Percentiles rank a stretch among this genome's conserved stretches.
phyloP scores from a whole-genome alignment of 1,284 basidiomycete species.

The Gomphus bonarii region DNA sequence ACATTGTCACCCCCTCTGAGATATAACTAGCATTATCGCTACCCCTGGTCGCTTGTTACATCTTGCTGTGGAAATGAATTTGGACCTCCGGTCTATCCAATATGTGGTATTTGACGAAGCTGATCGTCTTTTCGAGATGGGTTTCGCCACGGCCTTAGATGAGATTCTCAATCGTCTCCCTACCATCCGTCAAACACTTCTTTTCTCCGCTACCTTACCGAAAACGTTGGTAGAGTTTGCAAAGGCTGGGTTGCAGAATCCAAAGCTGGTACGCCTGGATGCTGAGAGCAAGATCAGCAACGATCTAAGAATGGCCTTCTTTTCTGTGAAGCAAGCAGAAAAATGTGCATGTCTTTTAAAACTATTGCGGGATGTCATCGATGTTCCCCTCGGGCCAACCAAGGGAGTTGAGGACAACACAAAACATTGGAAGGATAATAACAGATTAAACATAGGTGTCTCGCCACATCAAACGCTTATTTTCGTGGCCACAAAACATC shows the following conservation, averaged over 20 bases:
- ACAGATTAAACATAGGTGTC: constrained; percentile 41
- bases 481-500: constrained; percentile 98
- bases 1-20: constrained; percentile 9
- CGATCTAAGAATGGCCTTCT: constrained; percentile 91
- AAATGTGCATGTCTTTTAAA: constrained; percentile 89
- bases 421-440: constrained; percentile 29
- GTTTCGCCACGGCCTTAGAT: constrained; percentile 85
- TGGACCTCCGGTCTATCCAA: constrained; percentile 82
- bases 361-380: constrained; percentile 81
- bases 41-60: constrained; percentile 97
- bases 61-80: constrained; percentile 92
- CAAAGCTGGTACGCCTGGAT: constrained; percentile 90
- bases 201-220: constrained; percentile 95
- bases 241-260: constrained; percentile 90
- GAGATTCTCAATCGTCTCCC: constrained; percentile 90
- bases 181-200: constrained; percentile 76
- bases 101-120: constrained; percentile 98
- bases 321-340: constrained; percentile 86
- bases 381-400: constrained; percentile 52
- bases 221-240: constrained; percentile 96
- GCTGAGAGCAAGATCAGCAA: constrained; percentile 93
- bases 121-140: constrained; percentile 96
- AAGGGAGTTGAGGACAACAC: constrained; percentile 24
- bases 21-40: constrained; percentile 70
- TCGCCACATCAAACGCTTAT: constrained; percentile 89